Evolutionary conservation across 177 flowering plant genomes (phyloP).

Genomic region (Vitis hybrid): DNA sequence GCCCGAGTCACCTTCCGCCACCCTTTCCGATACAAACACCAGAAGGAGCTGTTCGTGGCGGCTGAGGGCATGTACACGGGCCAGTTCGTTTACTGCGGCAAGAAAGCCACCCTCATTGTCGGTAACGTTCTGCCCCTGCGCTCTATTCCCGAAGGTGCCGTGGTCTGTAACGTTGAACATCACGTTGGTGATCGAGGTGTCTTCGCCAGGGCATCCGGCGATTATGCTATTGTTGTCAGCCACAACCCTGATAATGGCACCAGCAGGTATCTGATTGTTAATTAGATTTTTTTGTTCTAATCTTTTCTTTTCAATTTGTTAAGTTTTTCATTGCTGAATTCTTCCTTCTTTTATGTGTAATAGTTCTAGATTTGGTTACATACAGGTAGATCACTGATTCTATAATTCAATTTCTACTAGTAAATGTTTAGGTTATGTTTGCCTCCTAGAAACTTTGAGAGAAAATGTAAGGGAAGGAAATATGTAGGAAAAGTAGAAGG

Average conservation of each 20-base stretch:
- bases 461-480: too few species aligned
- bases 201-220: conserved; percentile 36
- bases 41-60: conserved; percentile 41
- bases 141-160: conserved; percentile 42
- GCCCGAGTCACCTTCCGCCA: conserved; percentile 35
- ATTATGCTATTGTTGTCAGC: conserved; percentile 37
- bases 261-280: conserved; percentile 13
- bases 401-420: too few species aligned
- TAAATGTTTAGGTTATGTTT: too few species aligned
- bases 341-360: too few species aligned
- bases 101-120: conserved; percentile 35
- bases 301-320: too few species aligned
- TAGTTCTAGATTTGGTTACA: too few species aligned
- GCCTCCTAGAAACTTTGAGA: too few species aligned
- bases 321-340: neutral
- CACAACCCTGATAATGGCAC: conserved; percentile 35
- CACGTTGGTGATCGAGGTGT: conserved; percentile 44
- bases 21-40: conserved; percentile 38
- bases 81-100: conserved; percentile 42
- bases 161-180: conserved; percentile 43
- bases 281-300: neutral
- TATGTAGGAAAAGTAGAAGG: too few species aligned
- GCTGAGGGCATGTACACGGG: conserved; percentile 42
- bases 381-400: too few species aligned
- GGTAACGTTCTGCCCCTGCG: conserved; percentile 37